Conservation (phyloP, 371 early-diverging fungal genomes). For the Mucor sp. region DNA sequence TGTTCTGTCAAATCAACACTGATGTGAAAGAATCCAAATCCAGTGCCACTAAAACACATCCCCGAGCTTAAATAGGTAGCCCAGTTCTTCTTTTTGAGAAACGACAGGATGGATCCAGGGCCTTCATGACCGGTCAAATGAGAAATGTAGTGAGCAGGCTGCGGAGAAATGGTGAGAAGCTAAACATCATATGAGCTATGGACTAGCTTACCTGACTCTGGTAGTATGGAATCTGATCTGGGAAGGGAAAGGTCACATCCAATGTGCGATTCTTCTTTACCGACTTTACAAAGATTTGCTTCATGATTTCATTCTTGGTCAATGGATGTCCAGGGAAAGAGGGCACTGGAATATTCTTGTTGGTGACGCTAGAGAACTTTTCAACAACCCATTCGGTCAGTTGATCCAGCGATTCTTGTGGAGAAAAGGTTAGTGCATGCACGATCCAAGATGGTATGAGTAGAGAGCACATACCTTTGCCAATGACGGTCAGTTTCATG, state of each 20-base stretch:
- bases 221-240: slow-evolving; percentile 65
- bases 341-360: slow-evolving; percentile 69
- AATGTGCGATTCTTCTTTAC: slow-evolving; percentile 78
- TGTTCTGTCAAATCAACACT: slow-evolving; percentile 80
- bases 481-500: slow-evolving; percentile 93
- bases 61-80: slow-evolving; percentile 77
- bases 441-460: background rate
- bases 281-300: slow-evolving; percentile 72
- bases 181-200: background rate
- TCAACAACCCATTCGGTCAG: slow-evolving; percentile 79
- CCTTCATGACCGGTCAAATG: slow-evolving; percentile 87
- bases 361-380: slow-evolving; percentile 71
- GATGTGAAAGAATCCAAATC: slow-evolving; percentile 84
- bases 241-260: slow-evolving; percentile 83
- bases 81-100: slow-evolving; percentile 87
- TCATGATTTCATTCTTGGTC: slow-evolving; percentile 66
- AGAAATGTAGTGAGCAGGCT: slow-evolving; percentile 75
- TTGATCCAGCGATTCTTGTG: slow-evolving; percentile 78
- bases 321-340: slow-evolving; percentile 74
- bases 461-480: slow-evolving; percentile 61
- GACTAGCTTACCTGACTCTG: slow-evolving; percentile 48
- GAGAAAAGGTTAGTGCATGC: background rate
- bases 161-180: background rate
- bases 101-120: slow-evolving; percentile 83
- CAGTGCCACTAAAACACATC: slow-evolving; percentile 64